phyloP scores from a whole-genome alignment of 805 yeast genomes.

The Ogataea methylovora region DNA sequence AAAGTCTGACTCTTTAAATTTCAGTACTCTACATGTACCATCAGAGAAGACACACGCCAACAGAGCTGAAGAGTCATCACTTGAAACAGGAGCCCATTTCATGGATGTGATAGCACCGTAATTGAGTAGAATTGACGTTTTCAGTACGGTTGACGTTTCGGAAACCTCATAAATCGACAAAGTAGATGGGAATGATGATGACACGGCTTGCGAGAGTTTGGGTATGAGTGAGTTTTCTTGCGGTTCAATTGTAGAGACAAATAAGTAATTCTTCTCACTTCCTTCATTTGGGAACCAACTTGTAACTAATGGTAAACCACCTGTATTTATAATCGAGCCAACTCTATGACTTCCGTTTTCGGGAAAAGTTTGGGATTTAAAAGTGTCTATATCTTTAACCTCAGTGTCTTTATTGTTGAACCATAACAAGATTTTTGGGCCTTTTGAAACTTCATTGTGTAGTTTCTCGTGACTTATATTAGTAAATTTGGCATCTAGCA shows the following conservation, averaged over 20 bases:
- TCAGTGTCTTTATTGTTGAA: conserved; percentile 8
- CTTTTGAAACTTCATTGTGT: conserved; percentile 5
- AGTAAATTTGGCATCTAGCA: conserved; percentile 1
- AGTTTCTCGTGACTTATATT: conserved; percentile 2
- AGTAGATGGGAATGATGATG: conserved; percentile 10
- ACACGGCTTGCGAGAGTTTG: conserved; percentile 10
- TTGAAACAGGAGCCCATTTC: conserved; percentile 14
- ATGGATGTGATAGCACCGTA: conserved; percentile 18
- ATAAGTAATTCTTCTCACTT: conserved; percentile 13
- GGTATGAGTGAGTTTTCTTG: conserved; percentile 5
- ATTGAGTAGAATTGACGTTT: conserved; percentile 12
- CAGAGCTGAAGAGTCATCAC: conserved; percentile 9
- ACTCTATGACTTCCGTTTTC: conserved; percentile 10
- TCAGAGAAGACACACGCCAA: conserved; percentile 21
- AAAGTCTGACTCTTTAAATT: conserved; percentile 11
- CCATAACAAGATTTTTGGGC: conserved; percentile 8
- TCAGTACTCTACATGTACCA: conserved; percentile 18
- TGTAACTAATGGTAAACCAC: conserved; percentile 21
- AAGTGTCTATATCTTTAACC: neutral
- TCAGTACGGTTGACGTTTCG: conserved; percentile 1
- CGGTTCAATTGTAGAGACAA: conserved; percentile 13
- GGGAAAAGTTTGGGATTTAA: conserved; percentile 8
- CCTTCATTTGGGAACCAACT: conserved; percentile 17
- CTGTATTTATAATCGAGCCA: conserved; percentile 22
- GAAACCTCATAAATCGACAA: conserved; percentile 16